phyloP scores from a whole-genome alignment of 148 eudicot genomes.

The Talinum fruticosum region DNA sequence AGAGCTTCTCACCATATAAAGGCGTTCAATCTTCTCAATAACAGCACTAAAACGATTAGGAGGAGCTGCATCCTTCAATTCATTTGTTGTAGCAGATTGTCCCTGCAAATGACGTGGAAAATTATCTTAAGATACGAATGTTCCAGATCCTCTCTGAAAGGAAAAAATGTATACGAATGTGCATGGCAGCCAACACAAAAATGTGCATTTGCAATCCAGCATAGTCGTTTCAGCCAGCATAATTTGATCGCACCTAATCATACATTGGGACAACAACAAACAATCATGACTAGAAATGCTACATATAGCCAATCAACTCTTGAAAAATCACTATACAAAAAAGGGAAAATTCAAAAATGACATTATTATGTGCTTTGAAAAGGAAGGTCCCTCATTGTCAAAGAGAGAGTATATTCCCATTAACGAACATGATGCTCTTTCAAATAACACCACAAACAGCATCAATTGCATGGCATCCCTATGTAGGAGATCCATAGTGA shows the following conservation, averaged over 20 bases:
- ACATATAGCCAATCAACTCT: background rate
- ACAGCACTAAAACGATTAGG: slow-evolving; percentile 78
- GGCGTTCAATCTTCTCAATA: slow-evolving; percentile 89
- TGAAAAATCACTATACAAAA: background rate
- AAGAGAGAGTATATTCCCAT: background rate
- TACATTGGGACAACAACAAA: background rate
- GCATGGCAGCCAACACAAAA: background rate
- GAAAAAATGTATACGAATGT: background rate
- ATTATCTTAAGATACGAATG: slow-evolving; percentile 2
- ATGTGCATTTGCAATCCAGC: slow-evolving; percentile 1
- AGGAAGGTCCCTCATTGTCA: background rate
- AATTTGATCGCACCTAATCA: background rate
- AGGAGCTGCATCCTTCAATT: slow-evolving; percentile 55
- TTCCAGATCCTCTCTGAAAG: background rate
- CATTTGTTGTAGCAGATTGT: slow-evolving; percentile 51
- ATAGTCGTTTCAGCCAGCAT: slow-evolving; percentile 6
- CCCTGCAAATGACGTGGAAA: slow-evolving; percentile 33
- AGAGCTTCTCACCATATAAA: slow-evolving; percentile 66
- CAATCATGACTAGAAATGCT: background rate
- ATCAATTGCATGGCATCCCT: background rate
- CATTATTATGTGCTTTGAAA: background rate
- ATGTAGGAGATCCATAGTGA: no score
- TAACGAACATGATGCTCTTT: slow-evolving; percentile 5
- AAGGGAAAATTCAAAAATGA: background rate
- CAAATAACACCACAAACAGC: background rate